Evolutionary conservation across 2,329 filamentous ascomycete genomes (phyloP), one percentile per base, ranked within the genome.

Genomic region (Albophoma yamanashiensis): DNA sequence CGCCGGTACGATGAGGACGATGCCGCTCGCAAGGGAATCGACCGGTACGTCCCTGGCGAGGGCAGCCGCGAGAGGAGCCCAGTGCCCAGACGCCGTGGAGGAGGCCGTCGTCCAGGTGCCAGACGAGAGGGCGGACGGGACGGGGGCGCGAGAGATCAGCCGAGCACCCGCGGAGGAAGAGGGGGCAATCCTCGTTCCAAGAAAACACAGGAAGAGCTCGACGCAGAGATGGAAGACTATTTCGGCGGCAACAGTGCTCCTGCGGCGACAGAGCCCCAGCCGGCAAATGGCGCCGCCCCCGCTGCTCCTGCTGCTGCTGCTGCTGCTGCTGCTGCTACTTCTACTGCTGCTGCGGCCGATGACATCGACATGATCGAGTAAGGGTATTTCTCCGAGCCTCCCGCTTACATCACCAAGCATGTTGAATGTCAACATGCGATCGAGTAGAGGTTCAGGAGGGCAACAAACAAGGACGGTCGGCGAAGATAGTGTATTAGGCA

Each of bases 141-240:
- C 38, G 66, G 59, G 6, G 60, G 59, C 47, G 71, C 68, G 55
- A 67, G 67, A 55, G 69, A 67, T 12, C 67, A 70, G 38, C 67
- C 73, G 38, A 63, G 74, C 64, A 76, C 72, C 17, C 71, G 76
- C 34, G 73, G 72, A 27, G 74, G 73, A 47, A 71, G 75, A 31
- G 73, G 73, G 27, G 75, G 78, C 58, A 76, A 78, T 58, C 81
- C 82, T 45, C 82, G 90, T 56, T 81, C 86, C 2, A 88, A 85
- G 75, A 96, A 96, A 82, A 96, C 92, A 0, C 89, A 92, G 66
- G 90, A 96, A 67, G 91, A 97, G 71, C 79, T 97, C 47, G 92
- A 97, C 72, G 91, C 90, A n/a, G 92, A 97, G 75, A 97, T 97
- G 92, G 91, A 88, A 38, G 91, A 96, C 70, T 97, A 97, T 74